phyloP scores from a whole-genome alignment of 371 early-diverging fungal species.

The Massospora cicadina region DNA sequence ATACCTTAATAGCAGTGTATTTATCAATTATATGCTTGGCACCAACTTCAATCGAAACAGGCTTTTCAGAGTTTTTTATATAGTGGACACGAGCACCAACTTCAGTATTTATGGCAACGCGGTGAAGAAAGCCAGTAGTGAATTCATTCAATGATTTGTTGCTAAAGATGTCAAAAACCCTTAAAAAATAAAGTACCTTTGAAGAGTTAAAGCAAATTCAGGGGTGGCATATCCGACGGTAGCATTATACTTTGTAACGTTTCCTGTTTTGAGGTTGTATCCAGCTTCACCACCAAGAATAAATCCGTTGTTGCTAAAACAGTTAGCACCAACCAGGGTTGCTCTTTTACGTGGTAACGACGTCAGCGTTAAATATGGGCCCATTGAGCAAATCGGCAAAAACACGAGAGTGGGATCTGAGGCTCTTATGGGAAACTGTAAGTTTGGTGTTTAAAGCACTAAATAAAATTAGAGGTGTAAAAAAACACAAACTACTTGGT shows the following conservation, averaged over 20 bases:
- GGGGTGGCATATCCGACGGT: slow-evolving; percentile 69
- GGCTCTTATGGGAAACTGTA: slow-evolving; percentile 67
- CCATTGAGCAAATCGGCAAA: slow-evolving; percentile 63
- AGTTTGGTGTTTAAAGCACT: slow-evolving; percentile 53
- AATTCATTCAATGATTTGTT: slow-evolving; percentile 37
- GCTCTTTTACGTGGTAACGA: slow-evolving; percentile 29
- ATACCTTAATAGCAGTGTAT: slow-evolving; percentile 61
- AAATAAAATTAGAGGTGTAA: background rate
- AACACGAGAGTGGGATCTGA: slow-evolving; percentile 47
- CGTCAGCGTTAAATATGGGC: slow-evolving; percentile 55
- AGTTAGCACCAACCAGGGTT: background rate
- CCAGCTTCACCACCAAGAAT: slow-evolving; percentile 80
- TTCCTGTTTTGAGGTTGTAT: slow-evolving; percentile 74
- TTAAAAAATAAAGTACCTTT: slow-evolving; percentile 34
- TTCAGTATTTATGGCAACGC: slow-evolving; percentile 72
- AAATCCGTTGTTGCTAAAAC: slow-evolving; percentile 55
- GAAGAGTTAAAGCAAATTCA: slow-evolving; percentile 75
- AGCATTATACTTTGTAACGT: slow-evolving; percentile 69
- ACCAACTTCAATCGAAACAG: slow-evolving; percentile 84
- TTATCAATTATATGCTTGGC: slow-evolving; percentile 81
- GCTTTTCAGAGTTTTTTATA: slow-evolving; percentile 47
- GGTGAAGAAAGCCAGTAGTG: slow-evolving; percentile 90
- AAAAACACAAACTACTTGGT: slow-evolving; percentile 14
- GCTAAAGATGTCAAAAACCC: background rate
- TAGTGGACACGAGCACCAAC: slow-evolving; percentile 86